Evolutionary conservation across 2,329 filamentous ascomycete genomes (phyloP), one percentile per base, ranked within the genome.

Genomic region (Sclerotinia borealis): DNA sequence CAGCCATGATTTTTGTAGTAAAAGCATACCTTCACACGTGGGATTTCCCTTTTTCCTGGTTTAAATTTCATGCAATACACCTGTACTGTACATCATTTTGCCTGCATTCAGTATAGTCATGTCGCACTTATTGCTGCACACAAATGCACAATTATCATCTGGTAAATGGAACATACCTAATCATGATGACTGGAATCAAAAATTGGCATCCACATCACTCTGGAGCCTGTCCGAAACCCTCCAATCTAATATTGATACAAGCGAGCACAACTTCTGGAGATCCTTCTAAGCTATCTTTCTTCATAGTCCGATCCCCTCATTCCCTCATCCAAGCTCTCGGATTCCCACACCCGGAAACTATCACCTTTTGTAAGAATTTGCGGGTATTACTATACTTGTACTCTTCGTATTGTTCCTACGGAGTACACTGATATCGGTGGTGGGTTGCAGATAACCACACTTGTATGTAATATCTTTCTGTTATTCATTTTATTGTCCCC

Each of bases 301-400:
- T 34, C 37, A 47, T 59, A 59, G 43, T 36, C 56, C 56, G 60
- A 62, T 62, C 60, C n/a, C n/a, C n/a, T n/a, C n/a, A n/a, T n/a
- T n/a, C n/a, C 60, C 52, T 55, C 50, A 62, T 62, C 60, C 60
- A 62, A 62, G 60, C 41, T 56, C 60, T 62, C 60, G 60, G 60
- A 62, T 48, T 48, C 31, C 25, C 27, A 36, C 54, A 39, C 60
- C 60, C 41, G 60, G 50, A 62, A 27, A 49, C 50, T 48, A 37
- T 47, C 25, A 39, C 22, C 47, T 31, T 41, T 60, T 19, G 1
- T 52, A 17, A 52, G n/a, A 29, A 60, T 22, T 25, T n/a, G 22
- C 45, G 45, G 25, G n/a, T 50, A 54, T 41, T 37, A 41, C 19
- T 47, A 31, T 48, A 34, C 17, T 43, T 17, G 49, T 47, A 47